phyloP scores from a whole-genome alignment of 2,329 filamentous ascomycete genomes.

The Neofusicoccum kwambonambiense region DNA sequence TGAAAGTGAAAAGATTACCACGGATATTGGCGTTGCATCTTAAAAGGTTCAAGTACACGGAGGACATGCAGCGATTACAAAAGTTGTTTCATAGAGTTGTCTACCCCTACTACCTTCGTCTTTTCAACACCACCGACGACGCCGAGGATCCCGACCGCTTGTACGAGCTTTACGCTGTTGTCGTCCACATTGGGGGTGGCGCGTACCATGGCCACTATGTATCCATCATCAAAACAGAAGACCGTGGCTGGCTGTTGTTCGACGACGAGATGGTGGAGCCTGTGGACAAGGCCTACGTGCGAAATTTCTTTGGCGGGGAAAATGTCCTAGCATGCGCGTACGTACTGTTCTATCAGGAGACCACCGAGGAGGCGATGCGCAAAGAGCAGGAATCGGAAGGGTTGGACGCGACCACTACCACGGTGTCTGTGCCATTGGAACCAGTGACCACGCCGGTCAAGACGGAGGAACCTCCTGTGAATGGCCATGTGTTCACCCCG shows the following conservation, averaged over 20 bases:
- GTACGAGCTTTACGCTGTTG: conserved; percentile 95
- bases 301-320: conserved; percentile 93
- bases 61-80: conserved; percentile 87
- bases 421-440: conserved; percentile 55
- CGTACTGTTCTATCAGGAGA: conserved; percentile 97
- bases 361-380: conserved; percentile 64
- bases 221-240: conserved; percentile 94
- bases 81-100: conserved; percentile 97
- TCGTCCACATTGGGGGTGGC: conserved; percentile 94
- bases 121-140: conserved; percentile 97
- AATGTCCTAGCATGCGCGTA: conserved; percentile 88
- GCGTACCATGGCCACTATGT: conserved; percentile 98
- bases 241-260: conserved; percentile 92
- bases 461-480: conserved; percentile 22
- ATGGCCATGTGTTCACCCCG: conserved; percentile 36
- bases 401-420: conserved; percentile 54
- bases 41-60: conserved; percentile 98
- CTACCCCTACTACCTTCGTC: conserved; percentile 91
- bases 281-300: conserved; percentile 92
- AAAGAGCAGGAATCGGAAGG: conserved; percentile 84
- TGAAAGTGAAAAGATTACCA: conserved; percentile 96
- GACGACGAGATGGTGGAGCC: conserved; percentile 99
- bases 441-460: conserved; percentile 32
- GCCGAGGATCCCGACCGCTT: conserved; percentile 88
- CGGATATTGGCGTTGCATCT: conserved; percentile 89